Evolutionary conservation across 2,329 filamentous ascomycete species (phyloP).

Genomic region (Cordyceps cicadae): DNA sequence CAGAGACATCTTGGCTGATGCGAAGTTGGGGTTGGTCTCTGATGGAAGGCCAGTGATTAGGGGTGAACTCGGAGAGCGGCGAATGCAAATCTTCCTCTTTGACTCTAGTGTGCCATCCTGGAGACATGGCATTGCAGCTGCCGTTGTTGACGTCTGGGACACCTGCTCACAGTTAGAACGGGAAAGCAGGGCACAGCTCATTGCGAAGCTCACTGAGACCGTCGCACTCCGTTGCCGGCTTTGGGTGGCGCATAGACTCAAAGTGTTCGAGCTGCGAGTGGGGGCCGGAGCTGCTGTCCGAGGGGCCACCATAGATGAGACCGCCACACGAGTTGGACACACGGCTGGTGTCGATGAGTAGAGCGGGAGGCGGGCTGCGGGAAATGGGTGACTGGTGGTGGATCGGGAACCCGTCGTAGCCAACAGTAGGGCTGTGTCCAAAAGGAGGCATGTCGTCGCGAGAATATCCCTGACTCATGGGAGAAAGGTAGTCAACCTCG

Average conservation of each 20-base stretch:
- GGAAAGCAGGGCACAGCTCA: conserved; percentile 26
- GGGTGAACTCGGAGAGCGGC: conserved; percentile 35
- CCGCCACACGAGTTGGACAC: conserved; percentile 54
- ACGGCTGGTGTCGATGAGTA: conserved; percentile 48
- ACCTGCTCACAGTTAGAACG: conserved; percentile 34
- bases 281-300: conserved; percentile 52
- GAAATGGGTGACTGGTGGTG: conserved; percentile 47
- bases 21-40: conserved; percentile 39
- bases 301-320: conserved; percentile 50
- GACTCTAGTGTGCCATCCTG: conserved; percentile 37
- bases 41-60: conserved; percentile 40
- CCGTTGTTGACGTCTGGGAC: conserved; percentile 44
- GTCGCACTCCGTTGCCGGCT: conserved; percentile 38
- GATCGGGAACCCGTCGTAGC: conserved; percentile 48
- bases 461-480: conserved; percentile 47
- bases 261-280: conserved; percentile 51
- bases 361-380: conserved; percentile 46
- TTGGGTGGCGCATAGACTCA: conserved; percentile 40
- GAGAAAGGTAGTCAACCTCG: conserved; percentile 55
- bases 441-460: conserved; percentile 48
- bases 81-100: conserved; percentile 38
- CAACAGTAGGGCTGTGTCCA: conserved; percentile 45
- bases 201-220: conserved; percentile 41
- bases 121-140: conserved; percentile 39
- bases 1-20: conserved; percentile 56